These are phyloP conservation scores for Monilinia polystroma DNA, from an alignment of 2,329 filamentous ascomycete species.

Conservation along the genomic window DNA sequence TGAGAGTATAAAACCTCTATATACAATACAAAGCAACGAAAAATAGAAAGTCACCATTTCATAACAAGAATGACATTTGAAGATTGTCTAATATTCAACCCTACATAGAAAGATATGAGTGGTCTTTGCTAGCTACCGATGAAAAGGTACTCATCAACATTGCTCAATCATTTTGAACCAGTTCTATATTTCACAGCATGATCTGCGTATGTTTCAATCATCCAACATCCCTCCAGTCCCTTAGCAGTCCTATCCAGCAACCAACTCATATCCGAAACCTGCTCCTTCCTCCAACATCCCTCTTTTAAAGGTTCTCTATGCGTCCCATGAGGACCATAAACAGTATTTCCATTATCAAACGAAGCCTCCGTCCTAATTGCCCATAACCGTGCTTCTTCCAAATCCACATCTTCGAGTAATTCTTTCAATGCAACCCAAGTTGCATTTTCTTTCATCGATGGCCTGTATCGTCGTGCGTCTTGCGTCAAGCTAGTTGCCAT, in stretches of 20 bases:
- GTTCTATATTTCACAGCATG: neutral
- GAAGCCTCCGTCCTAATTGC: neutral
- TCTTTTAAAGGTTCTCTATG: neutral
- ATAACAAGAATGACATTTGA: neutral
- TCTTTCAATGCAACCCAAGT: conserved; percentile 15
- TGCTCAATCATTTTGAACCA: neutral
- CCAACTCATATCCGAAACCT: conserved; percentile 24
- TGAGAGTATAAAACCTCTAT: neutral
- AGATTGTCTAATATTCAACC: neutral
- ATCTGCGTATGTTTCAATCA: neutral
- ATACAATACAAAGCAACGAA: neutral
- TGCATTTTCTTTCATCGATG: neutral
- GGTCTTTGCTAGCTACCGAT: neutral
- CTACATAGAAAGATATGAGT: neutral
- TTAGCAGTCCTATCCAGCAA: conserved; percentile 15
- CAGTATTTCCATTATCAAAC: neutral
- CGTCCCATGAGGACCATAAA: neutral
- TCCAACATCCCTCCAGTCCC: neutral
- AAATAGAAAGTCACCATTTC: neutral
- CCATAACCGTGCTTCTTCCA: conserved; percentile 26
- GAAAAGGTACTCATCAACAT: neutral
- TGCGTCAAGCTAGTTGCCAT: neutral
- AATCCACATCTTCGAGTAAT: conserved; percentile 33
- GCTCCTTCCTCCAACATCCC: neutral
- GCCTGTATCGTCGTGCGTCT: conserved; percentile 22